Conservation (phyloP, 1,284 basidiomycete species). For the Cutaneotrichosporon arboriforme region DNA sequence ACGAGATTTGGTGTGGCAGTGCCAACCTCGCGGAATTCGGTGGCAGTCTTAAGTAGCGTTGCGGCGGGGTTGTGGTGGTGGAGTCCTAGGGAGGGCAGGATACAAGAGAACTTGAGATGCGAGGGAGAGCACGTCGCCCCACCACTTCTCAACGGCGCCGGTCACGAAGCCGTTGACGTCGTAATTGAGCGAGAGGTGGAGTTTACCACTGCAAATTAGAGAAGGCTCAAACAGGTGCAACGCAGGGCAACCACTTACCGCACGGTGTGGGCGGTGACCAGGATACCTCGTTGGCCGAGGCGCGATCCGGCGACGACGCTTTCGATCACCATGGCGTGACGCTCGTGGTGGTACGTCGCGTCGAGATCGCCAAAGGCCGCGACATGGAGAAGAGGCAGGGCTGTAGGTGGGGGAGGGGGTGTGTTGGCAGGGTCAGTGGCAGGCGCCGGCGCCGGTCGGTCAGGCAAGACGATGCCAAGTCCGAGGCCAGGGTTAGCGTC, state of each 20-base stretch:
- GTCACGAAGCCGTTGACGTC: slow-evolving; percentile 27
- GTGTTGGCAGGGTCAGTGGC: not conserved
- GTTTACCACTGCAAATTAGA: slow-evolving; percentile 5
- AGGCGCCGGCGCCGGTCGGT: slow-evolving; percentile 2
- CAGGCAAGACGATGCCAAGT: slow-evolving; percentile 5
- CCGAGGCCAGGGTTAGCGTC: slow-evolving; percentile 9
- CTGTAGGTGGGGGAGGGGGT: slow-evolving; percentile 11
- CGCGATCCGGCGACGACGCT: slow-evolving; percentile 68
- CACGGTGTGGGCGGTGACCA: slow-evolving; percentile 67
- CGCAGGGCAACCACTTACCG: not conserved
- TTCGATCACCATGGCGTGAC: slow-evolving; percentile 52
- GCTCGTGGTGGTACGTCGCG: slow-evolving; percentile 63
- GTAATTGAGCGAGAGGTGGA: slow-evolving; percentile 29
- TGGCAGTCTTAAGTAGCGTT: too few relatives aligned
- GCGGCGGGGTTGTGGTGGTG: too few relatives aligned
- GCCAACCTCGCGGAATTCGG: too few relatives aligned
- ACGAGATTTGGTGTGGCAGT: too few relatives aligned
- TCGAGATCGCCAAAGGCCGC: slow-evolving; percentile 74
- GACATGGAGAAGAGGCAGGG: slow-evolving; percentile 60
- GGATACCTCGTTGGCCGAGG: slow-evolving; percentile 63
- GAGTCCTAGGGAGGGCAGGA: too few relatives aligned
- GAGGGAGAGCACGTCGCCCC: slow-evolving; percentile 20
- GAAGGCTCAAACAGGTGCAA: too few relatives aligned
- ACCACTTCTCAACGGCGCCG: slow-evolving; percentile 24
- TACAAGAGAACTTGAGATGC: too few relatives aligned